phyloP scores from a whole-genome alignment of 192 early-diverging fungal species.

The Phlyctochytrium planicorne region DNA sequence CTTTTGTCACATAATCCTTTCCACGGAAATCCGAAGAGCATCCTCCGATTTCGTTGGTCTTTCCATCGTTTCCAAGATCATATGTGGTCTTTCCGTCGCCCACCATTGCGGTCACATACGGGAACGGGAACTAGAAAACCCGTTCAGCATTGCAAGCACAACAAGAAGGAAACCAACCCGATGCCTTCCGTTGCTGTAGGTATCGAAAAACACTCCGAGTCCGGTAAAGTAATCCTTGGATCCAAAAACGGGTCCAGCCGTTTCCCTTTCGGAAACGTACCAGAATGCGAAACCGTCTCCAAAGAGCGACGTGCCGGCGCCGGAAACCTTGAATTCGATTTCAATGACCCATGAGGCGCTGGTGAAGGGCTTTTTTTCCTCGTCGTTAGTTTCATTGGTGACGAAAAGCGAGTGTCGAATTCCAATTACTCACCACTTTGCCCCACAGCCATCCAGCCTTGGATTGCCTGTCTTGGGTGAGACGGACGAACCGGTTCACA shows the following conservation, averaged over 20 bases:
- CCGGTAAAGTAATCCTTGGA: conserved; percentile 84
- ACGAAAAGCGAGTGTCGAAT: conserved; percentile 1
- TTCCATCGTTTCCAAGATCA: conserved; percentile 82
- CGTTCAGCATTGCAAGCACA: neutral
- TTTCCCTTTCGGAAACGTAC: conserved; percentile 70
- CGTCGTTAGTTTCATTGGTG: neutral
- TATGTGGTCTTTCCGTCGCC: conserved; percentile 89
- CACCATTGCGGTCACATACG: conserved; percentile 89
- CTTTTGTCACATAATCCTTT: conserved; percentile 58
- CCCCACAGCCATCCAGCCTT: conserved; percentile 84
- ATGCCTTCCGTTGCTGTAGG: conserved; percentile 81
- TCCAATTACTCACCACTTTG: conserved; percentile 33
- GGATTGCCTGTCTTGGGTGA: conserved; percentile 79
- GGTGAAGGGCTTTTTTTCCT: conserved; percentile 57
- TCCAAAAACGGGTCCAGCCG: conserved; percentile 84
- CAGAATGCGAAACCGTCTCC: conserved; percentile 98
- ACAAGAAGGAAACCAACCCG: conserved; percentile 21
- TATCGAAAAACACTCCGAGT: conserved; percentile 95
- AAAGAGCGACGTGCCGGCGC: conserved; percentile 69
- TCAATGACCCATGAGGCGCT: conserved; percentile 76
- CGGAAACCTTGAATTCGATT: conserved; percentile 88
- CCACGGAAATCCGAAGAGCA: conserved; percentile 74
- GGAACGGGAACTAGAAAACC: conserved; percentile 62
- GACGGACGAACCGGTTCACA: conserved; percentile 78
- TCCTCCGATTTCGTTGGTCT: conserved; percentile 52